Conservation (phyloP, 768 basidiomycete genomes). For the Filobasidium floriforme region DNA sequence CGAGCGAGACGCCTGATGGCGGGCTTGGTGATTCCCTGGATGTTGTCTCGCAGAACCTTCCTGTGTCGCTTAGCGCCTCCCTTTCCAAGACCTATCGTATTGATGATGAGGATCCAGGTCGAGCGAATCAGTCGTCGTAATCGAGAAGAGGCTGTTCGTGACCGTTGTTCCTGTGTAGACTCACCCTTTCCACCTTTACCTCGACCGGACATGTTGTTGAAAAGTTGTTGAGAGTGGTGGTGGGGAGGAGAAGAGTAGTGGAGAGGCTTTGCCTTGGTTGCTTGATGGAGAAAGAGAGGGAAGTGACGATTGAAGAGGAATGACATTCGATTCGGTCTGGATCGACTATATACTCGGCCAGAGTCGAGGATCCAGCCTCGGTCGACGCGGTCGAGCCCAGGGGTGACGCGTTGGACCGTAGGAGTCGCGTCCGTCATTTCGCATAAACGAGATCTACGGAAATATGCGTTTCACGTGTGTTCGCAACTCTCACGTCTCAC, state of each 20-base stretch:
- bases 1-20: constrained; percentile 54
- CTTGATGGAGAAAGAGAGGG: neutral
- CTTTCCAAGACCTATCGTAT: constrained; percentile 45
- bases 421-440: too few relatives aligned
- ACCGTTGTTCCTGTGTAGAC: neutral
- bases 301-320: neutral
- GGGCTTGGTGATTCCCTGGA: constrained; percentile 53
- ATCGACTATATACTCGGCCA: too few relatives aligned
- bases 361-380: too few relatives aligned
- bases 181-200: constrained; percentile 47
- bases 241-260: constrained; percentile 10
- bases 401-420: too few relatives aligned
- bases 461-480: too few relatives aligned
- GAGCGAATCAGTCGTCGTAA: neutral
- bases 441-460: too few relatives aligned
- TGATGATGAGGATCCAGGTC: neutral
- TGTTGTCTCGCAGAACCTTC: constrained; percentile 50
- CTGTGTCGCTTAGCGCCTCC: constrained; percentile 49
- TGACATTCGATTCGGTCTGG: neutral
- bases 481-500: too few relatives aligned
- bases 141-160: neutral
- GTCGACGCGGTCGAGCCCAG: too few relatives aligned
- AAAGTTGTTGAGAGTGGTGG: constrained; percentile 11
- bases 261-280: neutral
- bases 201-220: constrained; percentile 46